Conservation (phyloP, 1,284 basidiomycete genomes). For the Ceratobasidium sp. region DNA sequence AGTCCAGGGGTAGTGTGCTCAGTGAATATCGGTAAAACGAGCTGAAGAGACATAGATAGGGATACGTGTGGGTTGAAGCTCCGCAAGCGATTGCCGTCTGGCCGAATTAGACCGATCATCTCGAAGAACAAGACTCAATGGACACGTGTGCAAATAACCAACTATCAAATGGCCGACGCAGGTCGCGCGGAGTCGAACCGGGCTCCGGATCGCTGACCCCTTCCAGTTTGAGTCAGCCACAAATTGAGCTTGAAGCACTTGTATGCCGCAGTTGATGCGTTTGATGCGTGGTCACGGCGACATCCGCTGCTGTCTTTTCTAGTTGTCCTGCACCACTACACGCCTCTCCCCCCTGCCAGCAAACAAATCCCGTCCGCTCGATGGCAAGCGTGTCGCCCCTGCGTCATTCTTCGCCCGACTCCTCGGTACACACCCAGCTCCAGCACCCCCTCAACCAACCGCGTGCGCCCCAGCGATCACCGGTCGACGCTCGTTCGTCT, state of each 20-base stretch:
- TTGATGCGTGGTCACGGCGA: conserved; percentile 20
- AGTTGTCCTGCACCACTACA: conserved; percentile 2
- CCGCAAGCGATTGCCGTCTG: conserved; percentile 28
- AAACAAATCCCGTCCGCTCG: conserved; percentile 24
- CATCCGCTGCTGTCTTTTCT: conserved; percentile 12
- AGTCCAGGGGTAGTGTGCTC: conserved; percentile 1
- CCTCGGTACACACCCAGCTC: conserved; percentile 14
- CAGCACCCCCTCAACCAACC: conserved; percentile 28
- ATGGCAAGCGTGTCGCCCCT: conserved; percentile 29
- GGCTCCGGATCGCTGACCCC: conserved; percentile 8
- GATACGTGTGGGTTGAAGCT: background rate
- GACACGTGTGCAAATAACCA: conserved; percentile 28
- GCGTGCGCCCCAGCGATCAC: conserved; percentile 9
- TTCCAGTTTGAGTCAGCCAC: conserved; percentile 31
- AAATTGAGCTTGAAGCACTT: conserved; percentile 21
- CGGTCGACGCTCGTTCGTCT: conserved; percentile 10
- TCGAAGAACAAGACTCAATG: background rate
- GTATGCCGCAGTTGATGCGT: conserved; percentile 34
- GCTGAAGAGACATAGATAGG: background rate
- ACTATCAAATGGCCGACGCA: conserved; percentile 1
- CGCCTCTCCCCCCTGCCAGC: conserved; percentile 21
- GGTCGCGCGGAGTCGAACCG: conserved; percentile 14
- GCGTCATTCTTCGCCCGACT: conserved; percentile 14
- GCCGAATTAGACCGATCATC: conserved; percentile 26
- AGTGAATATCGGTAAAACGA: background rate